Evolutionary conservation across 2,329 filamentous ascomycete genomes (phyloP), one percentile per base, ranked within the genome.

Genomic region (Aspergillus pseudoglaucus): DNA sequence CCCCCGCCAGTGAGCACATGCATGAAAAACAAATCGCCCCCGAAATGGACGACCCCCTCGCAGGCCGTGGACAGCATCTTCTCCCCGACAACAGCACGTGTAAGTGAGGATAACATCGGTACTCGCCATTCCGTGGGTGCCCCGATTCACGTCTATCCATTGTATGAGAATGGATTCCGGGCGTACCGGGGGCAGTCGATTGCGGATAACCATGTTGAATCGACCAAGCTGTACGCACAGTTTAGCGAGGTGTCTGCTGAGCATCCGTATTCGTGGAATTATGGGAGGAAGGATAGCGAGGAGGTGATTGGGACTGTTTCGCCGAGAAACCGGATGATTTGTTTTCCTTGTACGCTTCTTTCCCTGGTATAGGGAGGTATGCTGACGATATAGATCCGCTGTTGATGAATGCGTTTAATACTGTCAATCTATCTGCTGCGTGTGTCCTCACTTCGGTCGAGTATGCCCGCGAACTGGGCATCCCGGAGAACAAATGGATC

Each of bases 361-460:
- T 20, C 7, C n/a, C 25, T 27, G 40, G 22, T 15, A 6, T 9
- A 20, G 17, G 6, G 9, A 6, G 12, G 15, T 25, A 39, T 17
- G 41, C 15, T 15, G 9, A 6, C 12, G 25, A 17, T 18, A 2
- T 42, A 85, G 82, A 86, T 64, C 81, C 82, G 0, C 67, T 87
- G 0, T 64, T 85, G 8, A 85, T 86, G 83, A 87, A 87, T 57
- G 83, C 83, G 0, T 86, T 85, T 66, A 87, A 86, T 54, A 83
- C 75, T 2, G 76, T 87, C 32, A 86, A 87, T 50, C 67, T 86
- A 12, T 77, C 82, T 2, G 79, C 74, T 0, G 80, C 82, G 6
- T 75, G 77, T 48, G 70, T 87, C 14, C 49, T 87, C 3, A 86
- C 83, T 0, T 80, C 80, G 0, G 73, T 71, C 0, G 71, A 78